phyloP scores from a whole-genome alignment of 352 stramenopile species.

The Pythium myriotylum region DNA sequence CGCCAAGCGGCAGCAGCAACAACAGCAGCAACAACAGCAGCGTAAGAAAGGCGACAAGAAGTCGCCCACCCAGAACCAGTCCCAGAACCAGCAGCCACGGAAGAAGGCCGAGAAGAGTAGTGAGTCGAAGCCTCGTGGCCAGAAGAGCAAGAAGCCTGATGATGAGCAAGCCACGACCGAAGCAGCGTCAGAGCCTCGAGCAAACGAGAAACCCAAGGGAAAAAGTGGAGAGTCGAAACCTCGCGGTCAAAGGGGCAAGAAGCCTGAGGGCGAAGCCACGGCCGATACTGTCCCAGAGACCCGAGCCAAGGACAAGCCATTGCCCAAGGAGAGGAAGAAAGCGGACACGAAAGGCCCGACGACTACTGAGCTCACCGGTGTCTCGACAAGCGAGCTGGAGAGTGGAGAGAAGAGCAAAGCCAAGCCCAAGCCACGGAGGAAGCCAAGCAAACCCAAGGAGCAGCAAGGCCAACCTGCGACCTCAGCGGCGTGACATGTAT shows the following conservation, averaged over 20 bases:
- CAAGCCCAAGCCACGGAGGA: conserved; percentile 10
- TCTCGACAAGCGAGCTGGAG: conserved; percentile 4
- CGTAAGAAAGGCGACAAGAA: conserved; percentile 4
- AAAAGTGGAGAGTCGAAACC: background rate
- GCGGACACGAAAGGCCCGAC: background rate
- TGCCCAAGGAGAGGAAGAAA: conserved; percentile 18
- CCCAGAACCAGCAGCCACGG: background rate
- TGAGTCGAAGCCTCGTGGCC: no score
- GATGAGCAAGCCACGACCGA: background rate
- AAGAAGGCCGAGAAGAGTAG: background rate
- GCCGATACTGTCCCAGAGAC: no score
- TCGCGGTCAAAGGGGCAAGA: no score
- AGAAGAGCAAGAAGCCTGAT: no score
- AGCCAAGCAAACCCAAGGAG: conserved; percentile 1
- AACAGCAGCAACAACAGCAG: conserved; percentile 12
- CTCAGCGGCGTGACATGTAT: conserved; percentile 4
- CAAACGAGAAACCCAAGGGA: no score
- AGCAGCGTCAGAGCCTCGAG: no score
- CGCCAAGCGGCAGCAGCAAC: conserved; percentile 5
- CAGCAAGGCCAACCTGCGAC: background rate
- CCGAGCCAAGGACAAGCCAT: no score
- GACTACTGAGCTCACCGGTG: background rate
- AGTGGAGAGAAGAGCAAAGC: background rate
- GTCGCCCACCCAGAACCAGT: no score
- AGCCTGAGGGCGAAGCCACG: background rate